Percentiles rank a stretch among this genome's conserved stretches.
Evolutionary conservation across 2,329 filamentous ascomycete species (phyloP).

Genomic region (Cladophialophora immunda): DNA sequence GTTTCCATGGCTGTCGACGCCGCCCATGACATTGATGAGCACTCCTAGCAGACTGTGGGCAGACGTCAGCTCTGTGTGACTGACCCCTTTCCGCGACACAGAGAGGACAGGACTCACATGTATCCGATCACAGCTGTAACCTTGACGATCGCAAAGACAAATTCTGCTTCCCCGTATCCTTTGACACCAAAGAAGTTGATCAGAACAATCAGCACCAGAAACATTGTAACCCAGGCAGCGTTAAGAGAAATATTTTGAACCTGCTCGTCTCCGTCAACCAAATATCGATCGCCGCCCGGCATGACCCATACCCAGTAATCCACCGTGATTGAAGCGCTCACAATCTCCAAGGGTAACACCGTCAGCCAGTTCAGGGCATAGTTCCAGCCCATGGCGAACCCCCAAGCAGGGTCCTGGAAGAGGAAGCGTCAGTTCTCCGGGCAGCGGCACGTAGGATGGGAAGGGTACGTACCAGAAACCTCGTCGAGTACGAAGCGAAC

Average conservation of each 20-base stretch:
- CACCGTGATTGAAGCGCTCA: constrained; percentile 80
- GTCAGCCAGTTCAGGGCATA: constrained; percentile 87
- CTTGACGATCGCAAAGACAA: constrained; percentile 82
- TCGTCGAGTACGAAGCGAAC: constrained; percentile 89
- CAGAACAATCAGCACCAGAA: constrained; percentile 72
- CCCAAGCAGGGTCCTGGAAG: constrained; percentile 69
- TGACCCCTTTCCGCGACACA: not conserved
- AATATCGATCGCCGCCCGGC: constrained; percentile 19
- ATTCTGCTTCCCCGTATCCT: constrained; percentile 84
- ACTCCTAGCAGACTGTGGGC: constrained; percentile 76
- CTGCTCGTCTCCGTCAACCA: constrained; percentile 25
- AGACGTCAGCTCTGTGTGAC: constrained; percentile 17
- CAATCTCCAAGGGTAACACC: constrained; percentile 81
- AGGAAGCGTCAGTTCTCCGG: constrained; percentile 8
- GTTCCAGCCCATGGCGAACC: constrained; percentile 57
- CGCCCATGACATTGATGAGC: constrained; percentile 72
- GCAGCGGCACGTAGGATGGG: not conserved
- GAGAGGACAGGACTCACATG: constrained; percentile 61
- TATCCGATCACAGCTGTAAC: constrained; percentile 83
- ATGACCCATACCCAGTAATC: constrained; percentile 68
- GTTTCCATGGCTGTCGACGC: constrained; percentile 70
- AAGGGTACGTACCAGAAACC: constrained; percentile 67
- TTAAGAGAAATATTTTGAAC: constrained; percentile 44
- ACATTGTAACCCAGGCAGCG: constrained; percentile 70
- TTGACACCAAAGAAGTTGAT: constrained; percentile 88